Conservation (phyloP, 129 eudicot genomes). For the Pittosporum tobira region DNA sequence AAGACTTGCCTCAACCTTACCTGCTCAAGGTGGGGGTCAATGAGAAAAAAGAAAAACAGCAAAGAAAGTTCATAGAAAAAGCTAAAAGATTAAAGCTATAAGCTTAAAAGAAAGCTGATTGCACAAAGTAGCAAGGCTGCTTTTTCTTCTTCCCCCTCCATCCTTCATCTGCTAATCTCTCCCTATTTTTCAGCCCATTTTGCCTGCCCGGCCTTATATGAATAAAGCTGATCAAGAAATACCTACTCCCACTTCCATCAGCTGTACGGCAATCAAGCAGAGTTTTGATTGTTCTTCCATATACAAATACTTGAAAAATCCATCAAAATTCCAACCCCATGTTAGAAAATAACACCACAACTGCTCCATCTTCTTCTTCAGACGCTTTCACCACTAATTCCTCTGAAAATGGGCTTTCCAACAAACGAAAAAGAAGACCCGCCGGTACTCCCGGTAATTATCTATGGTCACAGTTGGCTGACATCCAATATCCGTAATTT, state of each 20-base stretch:
- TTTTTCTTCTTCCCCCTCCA: slow-evolving; percentile 4
- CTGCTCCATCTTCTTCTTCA: slow-evolving; percentile 46
- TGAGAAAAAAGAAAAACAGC: slow-evolving; percentile 25
- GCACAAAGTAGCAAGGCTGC: slow-evolving; percentile 34
- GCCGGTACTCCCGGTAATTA: slow-evolving; percentile 58
- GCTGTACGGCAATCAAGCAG: slow-evolving; percentile 9
- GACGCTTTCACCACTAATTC: slow-evolving; percentile 35
- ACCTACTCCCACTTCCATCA: slow-evolving; percentile 22
- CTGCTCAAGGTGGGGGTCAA: slow-evolving; percentile 71
- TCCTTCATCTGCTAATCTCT: slow-evolving; percentile 9
- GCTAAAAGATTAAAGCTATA: slow-evolving; percentile 32
- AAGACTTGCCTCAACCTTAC: slow-evolving; percentile 63
- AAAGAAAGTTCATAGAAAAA: slow-evolving; percentile 47
- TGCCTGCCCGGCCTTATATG: slow-evolving; percentile 4
- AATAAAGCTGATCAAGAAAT: slow-evolving; percentile 42
- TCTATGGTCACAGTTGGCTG: no score
- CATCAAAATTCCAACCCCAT: slow-evolving; percentile 36
- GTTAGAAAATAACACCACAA: slow-evolving; percentile 42
- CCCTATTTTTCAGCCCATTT: not conserved
- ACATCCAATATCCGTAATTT: no score
- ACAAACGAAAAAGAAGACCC: slow-evolving; percentile 52
- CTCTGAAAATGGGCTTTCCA: slow-evolving; percentile 37
- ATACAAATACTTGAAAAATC: not conserved
- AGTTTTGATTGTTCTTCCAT: slow-evolving; percentile 15
- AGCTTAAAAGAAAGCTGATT: slow-evolving; percentile 48